Evolutionary conservation across 345 rosid genomes (phyloP).

Genomic region (Gossypium turneri): DNA sequence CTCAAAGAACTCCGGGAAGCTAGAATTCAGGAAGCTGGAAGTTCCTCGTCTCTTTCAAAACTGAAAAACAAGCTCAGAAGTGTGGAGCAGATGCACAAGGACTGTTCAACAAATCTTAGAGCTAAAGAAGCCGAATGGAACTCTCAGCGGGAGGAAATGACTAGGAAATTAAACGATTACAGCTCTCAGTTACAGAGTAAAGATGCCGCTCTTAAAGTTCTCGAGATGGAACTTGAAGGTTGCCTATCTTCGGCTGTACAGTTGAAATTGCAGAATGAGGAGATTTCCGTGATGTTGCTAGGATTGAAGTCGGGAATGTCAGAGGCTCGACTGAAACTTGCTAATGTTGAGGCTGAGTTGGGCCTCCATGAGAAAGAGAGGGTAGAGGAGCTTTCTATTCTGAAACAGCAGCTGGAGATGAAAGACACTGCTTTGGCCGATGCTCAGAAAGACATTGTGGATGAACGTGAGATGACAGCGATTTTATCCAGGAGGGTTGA

Average conservation of each 20-base stretch:
- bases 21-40: constrained; percentile 54
- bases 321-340: constrained; percentile 50
- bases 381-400: constrained; percentile 37
- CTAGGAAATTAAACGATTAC: constrained; percentile 36
- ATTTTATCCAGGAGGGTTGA: constrained; percentile 27
- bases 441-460: constrained; percentile 38
- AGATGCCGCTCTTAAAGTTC: constrained; percentile 37
- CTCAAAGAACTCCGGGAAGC: constrained; percentile 70
- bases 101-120: constrained; percentile 52
- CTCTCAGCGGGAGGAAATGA: constrained; percentile 45
- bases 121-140: constrained; percentile 83
- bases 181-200: constrained; percentile 44
- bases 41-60: constrained; percentile 52
- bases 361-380: constrained; percentile 33
- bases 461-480: constrained; percentile 31
- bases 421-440: constrained; percentile 43
- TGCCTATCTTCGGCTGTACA: constrained; percentile 34
- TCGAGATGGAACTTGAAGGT: constrained; percentile 52
- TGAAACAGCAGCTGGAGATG: constrained; percentile 55
- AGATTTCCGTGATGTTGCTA: constrained; percentile 51
- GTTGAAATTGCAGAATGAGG: constrained; percentile 63
- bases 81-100: constrained; percentile 60
- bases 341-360: constrained; percentile 31
- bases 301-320: constrained; percentile 52
- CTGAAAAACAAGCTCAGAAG: constrained; percentile 57